Conservation (phyloP, 768 basidiomycete genomes). For the Sarcodon sp. region DNA sequence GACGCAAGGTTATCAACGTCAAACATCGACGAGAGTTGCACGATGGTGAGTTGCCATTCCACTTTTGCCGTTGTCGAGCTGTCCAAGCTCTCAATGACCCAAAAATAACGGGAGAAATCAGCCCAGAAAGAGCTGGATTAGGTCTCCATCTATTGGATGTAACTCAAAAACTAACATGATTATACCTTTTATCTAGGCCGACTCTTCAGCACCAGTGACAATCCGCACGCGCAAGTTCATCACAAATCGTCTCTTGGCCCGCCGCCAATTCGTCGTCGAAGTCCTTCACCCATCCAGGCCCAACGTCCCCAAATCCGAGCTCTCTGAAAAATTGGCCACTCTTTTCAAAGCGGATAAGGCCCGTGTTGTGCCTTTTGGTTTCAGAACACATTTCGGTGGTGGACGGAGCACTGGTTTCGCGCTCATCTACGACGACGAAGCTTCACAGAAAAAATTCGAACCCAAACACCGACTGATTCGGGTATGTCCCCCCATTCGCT, state of each 20-base stretch:
- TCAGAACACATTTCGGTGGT: slow-evolving; percentile 96
- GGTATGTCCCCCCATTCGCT: slow-evolving; percentile 38
- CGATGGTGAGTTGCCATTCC: slow-evolving; percentile 16
- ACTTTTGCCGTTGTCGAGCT: background rate
- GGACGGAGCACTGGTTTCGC: slow-evolving; percentile 96
- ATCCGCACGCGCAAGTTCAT: slow-evolving; percentile 99
- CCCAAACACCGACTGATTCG: slow-evolving; percentile 90
- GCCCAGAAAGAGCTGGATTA: slow-evolving; percentile 23
- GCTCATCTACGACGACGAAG: slow-evolving; percentile 94
- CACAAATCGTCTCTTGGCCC: slow-evolving; percentile 93
- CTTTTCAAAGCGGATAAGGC: slow-evolving; percentile 90
- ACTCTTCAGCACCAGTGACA: slow-evolving; percentile 76
- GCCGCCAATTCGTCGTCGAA: slow-evolving; percentile 93
- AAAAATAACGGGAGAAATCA: slow-evolving; percentile 2
- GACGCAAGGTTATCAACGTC: too few species aligned
- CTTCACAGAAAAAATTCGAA: slow-evolving; percentile 92
- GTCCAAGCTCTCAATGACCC: slow-evolving; percentile 3
- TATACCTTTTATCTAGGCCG: slow-evolving; percentile 34
- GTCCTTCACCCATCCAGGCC: slow-evolving; percentile 92
- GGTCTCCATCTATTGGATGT: slow-evolving; percentile 16
- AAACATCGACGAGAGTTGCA: background rate
- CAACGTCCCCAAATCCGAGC: slow-evolving; percentile 86
- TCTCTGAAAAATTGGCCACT: slow-evolving; percentile 83
- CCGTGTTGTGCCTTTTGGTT: slow-evolving; percentile 89
- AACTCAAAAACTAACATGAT: slow-evolving; percentile 6